These are phyloP conservation scores for Epichloe uncinata DNA, from an alignment of 2,329 filamentous ascomycete genomes.

Conservation along the genomic window DNA sequence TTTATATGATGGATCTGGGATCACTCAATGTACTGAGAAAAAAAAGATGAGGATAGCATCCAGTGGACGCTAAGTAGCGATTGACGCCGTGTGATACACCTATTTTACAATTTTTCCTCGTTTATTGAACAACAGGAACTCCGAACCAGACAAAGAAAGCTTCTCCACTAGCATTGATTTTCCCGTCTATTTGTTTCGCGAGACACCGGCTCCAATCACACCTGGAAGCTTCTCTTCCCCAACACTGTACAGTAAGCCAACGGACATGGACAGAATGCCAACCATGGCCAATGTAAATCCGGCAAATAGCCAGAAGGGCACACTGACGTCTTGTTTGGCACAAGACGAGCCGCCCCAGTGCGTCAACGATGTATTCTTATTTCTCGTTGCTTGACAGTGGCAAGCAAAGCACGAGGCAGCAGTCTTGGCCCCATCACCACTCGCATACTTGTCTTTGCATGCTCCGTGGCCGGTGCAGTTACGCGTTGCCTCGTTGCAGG, in stretches of 20 bases:
- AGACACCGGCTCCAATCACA: conserved; percentile 92
- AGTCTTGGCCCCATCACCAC: conserved; percentile 24
- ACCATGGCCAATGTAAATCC: conserved; percentile 61
- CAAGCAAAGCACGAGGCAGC: conserved; percentile 60
- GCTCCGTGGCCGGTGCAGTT: conserved; percentile 72
- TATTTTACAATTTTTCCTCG: conserved; percentile 5
- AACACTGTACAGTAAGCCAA: conserved; percentile 70
- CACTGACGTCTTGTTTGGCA: conserved; percentile 82
- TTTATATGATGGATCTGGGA: neutral
- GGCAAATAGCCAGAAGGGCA: conserved; percentile 76
- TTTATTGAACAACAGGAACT: neutral
- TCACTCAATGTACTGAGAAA: neutral
- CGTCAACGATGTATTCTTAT: conserved; percentile 45
- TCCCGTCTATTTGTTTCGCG: conserved; percentile 43
- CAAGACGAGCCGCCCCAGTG: conserved; percentile 79
- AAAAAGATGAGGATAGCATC: neutral
- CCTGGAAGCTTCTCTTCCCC: conserved; percentile 81
- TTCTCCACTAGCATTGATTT: neutral
- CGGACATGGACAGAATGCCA: conserved; percentile 52
- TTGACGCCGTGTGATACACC: conserved; percentile 5
- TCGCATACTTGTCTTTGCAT: conserved; percentile 55
- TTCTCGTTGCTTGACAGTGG: conserved; percentile 50
- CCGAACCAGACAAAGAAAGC: conserved; percentile 7
- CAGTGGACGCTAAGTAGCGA: neutral
- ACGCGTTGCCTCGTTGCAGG: conserved; percentile 57